Percentiles rank a stretch among this genome's conserved stretches.
Evolutionary conservation across 768 basidiomycete species (phyloP).

Genomic region (Porphyrellus cyaneotinctus): DNA sequence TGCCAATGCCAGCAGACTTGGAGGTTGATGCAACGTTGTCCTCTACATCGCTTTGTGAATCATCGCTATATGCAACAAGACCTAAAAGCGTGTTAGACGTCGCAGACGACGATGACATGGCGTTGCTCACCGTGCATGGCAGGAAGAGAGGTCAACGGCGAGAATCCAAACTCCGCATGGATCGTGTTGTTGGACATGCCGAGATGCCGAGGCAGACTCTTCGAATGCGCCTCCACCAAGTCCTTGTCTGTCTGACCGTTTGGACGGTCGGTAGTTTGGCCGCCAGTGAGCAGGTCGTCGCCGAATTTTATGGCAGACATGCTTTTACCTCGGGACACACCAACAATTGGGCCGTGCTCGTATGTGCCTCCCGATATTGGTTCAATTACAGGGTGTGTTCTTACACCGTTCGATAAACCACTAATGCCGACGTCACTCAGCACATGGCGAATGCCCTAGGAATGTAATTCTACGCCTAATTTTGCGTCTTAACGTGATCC

Average conservation of each 20-base stretch:
- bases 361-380: constrained; percentile 93
- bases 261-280: constrained; percentile 33
- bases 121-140: constrained; percentile 30
- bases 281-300: constrained; percentile 36
- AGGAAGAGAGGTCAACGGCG: constrained; percentile 1
- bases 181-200: constrained; percentile 6
- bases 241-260: constrained; percentile 34
- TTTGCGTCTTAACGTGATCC: neutral
- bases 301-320: constrained; percentile 46
- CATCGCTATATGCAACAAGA: constrained; percentile 61
- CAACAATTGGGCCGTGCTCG: constrained; percentile 98
- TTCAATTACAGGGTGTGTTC: constrained; percentile 91
- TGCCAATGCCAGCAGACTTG: constrained; percentile 6
- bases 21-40: constrained; percentile 35
- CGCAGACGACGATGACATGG: neutral
- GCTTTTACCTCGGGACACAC: constrained; percentile 55
- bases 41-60: constrained; percentile 58
- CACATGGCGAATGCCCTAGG: constrained; percentile 98
- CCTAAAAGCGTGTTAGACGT: constrained; percentile 34
- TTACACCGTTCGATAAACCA: neutral
- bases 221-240: constrained; percentile 26
- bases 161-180: constrained; percentile 24
- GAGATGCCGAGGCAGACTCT: constrained; percentile 24
- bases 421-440: constrained; percentile 38
- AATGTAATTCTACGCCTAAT: constrained; percentile 55